These are phyloP conservation scores for Argentina anserina DNA, from an alignment of 306 rosid species.

Conservation along the genomic window DNA sequence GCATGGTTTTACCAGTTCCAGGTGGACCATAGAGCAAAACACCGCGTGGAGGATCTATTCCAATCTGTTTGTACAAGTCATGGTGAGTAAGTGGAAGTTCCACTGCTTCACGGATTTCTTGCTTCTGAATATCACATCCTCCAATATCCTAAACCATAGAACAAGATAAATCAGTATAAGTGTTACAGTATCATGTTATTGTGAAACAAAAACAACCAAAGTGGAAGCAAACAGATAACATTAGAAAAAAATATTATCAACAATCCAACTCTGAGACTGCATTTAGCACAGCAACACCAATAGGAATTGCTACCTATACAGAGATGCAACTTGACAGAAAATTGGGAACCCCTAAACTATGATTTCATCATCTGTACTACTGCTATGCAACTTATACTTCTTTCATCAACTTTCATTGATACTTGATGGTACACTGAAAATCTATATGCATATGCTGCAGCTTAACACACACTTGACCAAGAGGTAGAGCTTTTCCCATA, in stretches of 20 bases:
- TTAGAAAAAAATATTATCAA: background rate
- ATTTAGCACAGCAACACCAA: background rate
- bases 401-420: background rate
- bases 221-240: background rate
- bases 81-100: constrained; percentile 97
- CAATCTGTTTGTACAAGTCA: constrained; percentile 94
- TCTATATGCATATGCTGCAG: background rate
- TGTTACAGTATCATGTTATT: background rate
- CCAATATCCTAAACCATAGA: constrained; percentile 68
- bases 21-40: constrained; percentile 97
- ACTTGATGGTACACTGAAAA: background rate
- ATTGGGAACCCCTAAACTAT: background rate
- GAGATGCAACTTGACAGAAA: background rate
- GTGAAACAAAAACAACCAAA: background rate
- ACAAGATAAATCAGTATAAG: background rate
- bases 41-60: constrained; percentile 99
- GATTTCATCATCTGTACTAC: too few species aligned
- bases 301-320: background rate
- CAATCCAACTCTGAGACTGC: background rate
- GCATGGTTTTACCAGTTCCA: constrained; percentile 98
- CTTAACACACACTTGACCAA: background rate
- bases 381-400: background rate
- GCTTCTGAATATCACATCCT: constrained; percentile 97
- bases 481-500: too few species aligned
- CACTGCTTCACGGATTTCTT: constrained; percentile 99